phyloP scores from a whole-genome alignment of 805 yeast genomes.

The Zygotorulaspora florentina region DNA sequence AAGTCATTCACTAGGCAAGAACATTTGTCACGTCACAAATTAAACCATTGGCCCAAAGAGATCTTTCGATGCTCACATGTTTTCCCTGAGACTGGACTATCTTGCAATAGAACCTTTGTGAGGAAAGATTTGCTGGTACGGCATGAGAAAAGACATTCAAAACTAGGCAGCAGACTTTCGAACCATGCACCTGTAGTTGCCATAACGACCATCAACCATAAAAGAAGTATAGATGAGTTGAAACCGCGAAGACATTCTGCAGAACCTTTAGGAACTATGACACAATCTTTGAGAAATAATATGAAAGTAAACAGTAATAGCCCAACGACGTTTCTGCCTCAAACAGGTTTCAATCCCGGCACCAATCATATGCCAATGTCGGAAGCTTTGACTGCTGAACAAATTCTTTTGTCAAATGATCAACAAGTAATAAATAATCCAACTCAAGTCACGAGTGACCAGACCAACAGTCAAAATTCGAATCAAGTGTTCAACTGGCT shows the following conservation, averaged over 20 bases:
- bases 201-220: neutral
- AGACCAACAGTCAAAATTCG: constrained; percentile 4
- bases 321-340: too few relatives aligned
- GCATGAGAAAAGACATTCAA: constrained; percentile 42
- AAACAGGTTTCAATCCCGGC: too few relatives aligned
- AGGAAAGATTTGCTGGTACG: constrained; percentile 51
- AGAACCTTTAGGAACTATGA: neutral
- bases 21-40: constrained; percentile 57
- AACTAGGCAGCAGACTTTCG: constrained; percentile 12
- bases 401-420: neutral
- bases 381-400: too few relatives aligned
- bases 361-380: too few relatives aligned
- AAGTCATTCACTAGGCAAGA: constrained; percentile 57
- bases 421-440: neutral
- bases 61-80: constrained; percentile 45
- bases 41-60: constrained; percentile 53
- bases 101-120: constrained; percentile 58
- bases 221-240: neutral
- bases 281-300: neutral
- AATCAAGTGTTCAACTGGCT: constrained; percentile 22
- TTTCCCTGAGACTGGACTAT: constrained; percentile 26
- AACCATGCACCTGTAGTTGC: neutral
- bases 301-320: too few relatives aligned
- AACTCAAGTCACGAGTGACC: neutral
- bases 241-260: constrained; percentile 4